Percentiles rank a stretch among this genome's conserved stretches.
Evolutionary conservation across 1,139 yeast species (phyloP).

Genomic region (Geotrichum macrosporum): DNA sequence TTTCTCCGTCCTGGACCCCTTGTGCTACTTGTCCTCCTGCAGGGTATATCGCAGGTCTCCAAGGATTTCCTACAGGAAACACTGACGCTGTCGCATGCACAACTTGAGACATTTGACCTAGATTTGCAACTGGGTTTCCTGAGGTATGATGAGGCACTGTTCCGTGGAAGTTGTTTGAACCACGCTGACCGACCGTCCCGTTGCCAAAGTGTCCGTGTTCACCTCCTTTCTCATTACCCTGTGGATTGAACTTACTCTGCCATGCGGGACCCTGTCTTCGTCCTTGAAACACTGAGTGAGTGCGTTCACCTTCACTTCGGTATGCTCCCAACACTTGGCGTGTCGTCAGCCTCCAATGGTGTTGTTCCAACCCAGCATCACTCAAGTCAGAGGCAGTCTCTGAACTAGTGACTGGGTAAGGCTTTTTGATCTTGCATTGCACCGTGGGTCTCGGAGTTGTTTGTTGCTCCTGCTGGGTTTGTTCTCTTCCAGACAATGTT

Average conservation of each 20-base stretch:
- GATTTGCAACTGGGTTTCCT: neutral
- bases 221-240: neutral
- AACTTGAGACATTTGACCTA: neutral
- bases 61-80: neutral
- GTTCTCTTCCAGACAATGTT: neutral
- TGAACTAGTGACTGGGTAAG: conserved; percentile 22
- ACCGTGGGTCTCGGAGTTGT: conserved; percentile 14
- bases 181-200: too few relatives aligned
- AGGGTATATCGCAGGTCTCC: neutral
- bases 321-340: conserved; percentile 22
- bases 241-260: neutral
- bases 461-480: neutral
- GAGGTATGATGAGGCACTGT: too few relatives aligned
- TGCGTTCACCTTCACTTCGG: conserved; percentile 25
- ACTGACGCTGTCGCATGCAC: neutral
- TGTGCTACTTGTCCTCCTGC: neutral
- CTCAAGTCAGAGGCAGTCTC: conserved; percentile 18
- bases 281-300: conserved; percentile 1
- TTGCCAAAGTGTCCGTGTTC: too few relatives aligned
- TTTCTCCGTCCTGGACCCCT: neutral
- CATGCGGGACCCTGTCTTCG: conserved; percentile 8
- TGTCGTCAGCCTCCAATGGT: conserved; percentile 23
- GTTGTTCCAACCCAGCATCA: conserved; percentile 23
- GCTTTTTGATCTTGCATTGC: conserved; percentile 11
- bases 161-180: too few relatives aligned